Base-by-base conservation (phyloP, 176 grass and related monocot species). In the Avena sativa region DNA sequence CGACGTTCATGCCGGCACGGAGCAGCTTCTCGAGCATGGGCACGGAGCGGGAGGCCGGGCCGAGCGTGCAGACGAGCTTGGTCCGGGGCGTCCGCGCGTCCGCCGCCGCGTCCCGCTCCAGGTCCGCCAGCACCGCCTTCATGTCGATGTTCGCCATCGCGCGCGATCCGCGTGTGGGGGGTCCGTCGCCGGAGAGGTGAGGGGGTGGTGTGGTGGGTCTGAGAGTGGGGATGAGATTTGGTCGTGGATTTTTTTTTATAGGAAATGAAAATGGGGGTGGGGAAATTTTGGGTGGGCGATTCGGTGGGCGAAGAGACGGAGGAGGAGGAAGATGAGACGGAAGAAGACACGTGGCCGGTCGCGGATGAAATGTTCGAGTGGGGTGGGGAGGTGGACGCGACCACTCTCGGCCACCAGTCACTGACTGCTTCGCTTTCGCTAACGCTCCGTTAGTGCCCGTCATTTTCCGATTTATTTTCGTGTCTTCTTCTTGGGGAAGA, bases 31-130 rank as follows among this genome's bases (percentile, higher is more conserved):
- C 91, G 53, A 98, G 58, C 95, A 98, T 95, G 80, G 89, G 79
- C 53, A 98, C 95, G 28, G 91, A 48, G 85, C 95, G 89, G 75
- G 95, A 98, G 2, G 95, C 88, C 81, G 95, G 95, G 44, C 95
- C 95, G 47, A 98, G 93, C 66, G 95, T 98, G 95, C 95, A 98
- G 69, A 98, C 95, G 47, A 98, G 94, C 83, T 98, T 98, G 71
- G 95, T 98, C 86, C 93, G 95, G 20, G 95, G 91, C 5, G 88
- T 28, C 12, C 57, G 69, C 38, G 72, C 36, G 80, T 85, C 90
- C 78, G 4, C 56, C 23, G 2, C 34, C 17, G 3, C 74, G 50
- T 85, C 89, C 78, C 3, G 55, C 10, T 87, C 87, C 46, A 92
- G 73, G 79, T 88, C 90, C 82, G 88, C 86, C 20, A 94, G 90